These are phyloP conservation scores for Begonia loranthoides DNA, from an alignment of 306 rosid genomes.

Conservation along the genomic window DNA sequence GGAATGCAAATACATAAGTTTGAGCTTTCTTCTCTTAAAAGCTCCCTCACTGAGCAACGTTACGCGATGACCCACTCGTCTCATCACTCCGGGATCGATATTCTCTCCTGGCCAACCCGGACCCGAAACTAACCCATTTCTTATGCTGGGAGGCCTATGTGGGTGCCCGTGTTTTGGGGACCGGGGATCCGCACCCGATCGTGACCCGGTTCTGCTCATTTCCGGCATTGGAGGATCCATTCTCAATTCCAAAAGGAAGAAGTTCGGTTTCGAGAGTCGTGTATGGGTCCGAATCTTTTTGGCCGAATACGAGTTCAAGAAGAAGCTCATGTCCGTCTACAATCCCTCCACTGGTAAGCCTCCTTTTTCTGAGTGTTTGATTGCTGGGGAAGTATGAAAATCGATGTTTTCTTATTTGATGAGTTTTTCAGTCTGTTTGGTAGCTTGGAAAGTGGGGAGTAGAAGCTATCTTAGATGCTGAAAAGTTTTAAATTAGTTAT, in stretches of 20 bases:
- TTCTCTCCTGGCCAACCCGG: neutral
- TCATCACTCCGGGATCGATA: neutral
- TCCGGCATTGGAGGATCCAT: constrained; percentile 92
- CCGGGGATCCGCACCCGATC: constrained; percentile 27
- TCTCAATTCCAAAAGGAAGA: constrained; percentile 42
- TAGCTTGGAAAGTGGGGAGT: constrained; percentile 1
- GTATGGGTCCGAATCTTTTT: constrained; percentile 77
- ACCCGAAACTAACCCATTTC: neutral
- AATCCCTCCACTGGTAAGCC: constrained; percentile 67
- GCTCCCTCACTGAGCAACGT: neutral
- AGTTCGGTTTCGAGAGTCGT: constrained; percentile 55
- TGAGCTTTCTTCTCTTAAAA: neutral
- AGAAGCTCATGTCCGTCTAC: constrained; percentile 63
- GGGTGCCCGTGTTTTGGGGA: constrained; percentile 38
- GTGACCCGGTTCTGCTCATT: constrained; percentile 70
- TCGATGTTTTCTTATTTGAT: neutral
- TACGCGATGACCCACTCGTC: neutral
- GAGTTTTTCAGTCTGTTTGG: neutral
- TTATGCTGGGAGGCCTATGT: constrained; percentile 21
- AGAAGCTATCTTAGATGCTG: neutral
- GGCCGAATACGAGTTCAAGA: constrained; percentile 63
- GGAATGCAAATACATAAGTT: neutral
- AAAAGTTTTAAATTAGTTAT: neutral
- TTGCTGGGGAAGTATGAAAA: neutral
- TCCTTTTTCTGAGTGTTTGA: neutral